A percentile compares a stretch with the other conserved stretches of the same genome.
These are phyloP conservation scores for Chaetomiaceae sp. DNA, from an alignment of 2,329 filamentous ascomycete genomes.

Conservation along the genomic window DNA sequence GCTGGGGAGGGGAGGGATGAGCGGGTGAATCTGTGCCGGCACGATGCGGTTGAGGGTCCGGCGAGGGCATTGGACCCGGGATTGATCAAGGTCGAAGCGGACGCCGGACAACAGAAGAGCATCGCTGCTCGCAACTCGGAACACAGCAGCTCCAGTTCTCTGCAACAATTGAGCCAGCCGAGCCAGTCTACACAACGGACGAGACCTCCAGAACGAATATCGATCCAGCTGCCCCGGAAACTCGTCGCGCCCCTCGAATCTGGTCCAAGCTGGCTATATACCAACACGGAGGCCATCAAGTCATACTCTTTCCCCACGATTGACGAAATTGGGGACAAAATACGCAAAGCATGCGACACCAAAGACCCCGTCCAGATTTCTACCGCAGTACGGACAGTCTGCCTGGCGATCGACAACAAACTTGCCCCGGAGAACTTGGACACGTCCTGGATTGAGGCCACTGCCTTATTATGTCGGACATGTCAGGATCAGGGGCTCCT, in stretches of 20 bases:
- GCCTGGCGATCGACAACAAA: constrained; percentile 7
- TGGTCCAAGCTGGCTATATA: constrained; percentile 7
- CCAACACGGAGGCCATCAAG: constrained; percentile 1
- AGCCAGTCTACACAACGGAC: too few species aligned
- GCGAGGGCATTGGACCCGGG: too few species aligned
- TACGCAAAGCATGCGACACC: constrained; percentile 18
- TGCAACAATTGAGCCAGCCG: too few species aligned
- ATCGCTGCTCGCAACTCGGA: too few species aligned
- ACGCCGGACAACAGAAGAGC: too few species aligned
- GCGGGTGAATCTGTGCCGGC: too few species aligned
- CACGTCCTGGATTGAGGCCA: constrained; percentile 22
- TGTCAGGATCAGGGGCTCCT: constrained; percentile 31
- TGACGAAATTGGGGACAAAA: constrained; percentile 14
- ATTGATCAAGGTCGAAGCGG: too few species aligned
- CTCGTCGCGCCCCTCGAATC: not conserved
- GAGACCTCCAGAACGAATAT: not conserved
- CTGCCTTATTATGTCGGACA: constrained; percentile 30
- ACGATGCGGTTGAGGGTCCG: too few species aligned
- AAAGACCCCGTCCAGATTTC: constrained; percentile 6
- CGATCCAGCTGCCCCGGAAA: not conserved
- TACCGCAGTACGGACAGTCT: constrained; percentile 11
- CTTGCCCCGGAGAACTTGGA: constrained; percentile 11
- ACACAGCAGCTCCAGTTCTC: too few species aligned
- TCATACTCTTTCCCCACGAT: constrained; percentile 12
- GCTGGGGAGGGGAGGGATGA: too few species aligned